These are phyloP conservation scores for Cladophialophora carrionii DNA, from an alignment of 2,329 filamentous ascomycete species.

Conservation along the genomic window DNA sequence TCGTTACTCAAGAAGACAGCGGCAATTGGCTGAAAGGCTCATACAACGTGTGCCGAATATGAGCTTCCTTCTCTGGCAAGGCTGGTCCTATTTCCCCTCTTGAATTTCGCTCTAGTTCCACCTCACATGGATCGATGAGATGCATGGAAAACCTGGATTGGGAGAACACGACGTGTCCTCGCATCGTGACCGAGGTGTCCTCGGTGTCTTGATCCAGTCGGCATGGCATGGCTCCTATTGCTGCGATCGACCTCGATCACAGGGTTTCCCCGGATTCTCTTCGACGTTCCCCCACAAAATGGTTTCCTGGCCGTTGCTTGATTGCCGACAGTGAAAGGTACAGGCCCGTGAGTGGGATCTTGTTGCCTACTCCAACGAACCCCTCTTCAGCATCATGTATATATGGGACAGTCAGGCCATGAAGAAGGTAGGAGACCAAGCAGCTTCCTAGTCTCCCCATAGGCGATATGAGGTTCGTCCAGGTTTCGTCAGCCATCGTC, in stretches of 20 bases:
- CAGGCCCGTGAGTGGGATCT: not conserved
- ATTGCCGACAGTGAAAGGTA: not conserved
- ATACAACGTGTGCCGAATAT: not conserved
- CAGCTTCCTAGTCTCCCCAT: not conserved
- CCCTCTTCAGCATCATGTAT: not conserved
- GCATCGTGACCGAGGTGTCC: not conserved
- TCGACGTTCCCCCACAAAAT: not conserved
- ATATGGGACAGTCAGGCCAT: not conserved
- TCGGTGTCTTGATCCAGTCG: not conserved
- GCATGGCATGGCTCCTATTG: not conserved
- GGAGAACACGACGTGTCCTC: not conserved
- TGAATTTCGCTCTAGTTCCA: not conserved
- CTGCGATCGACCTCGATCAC: not conserved
- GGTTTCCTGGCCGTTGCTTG: not conserved
- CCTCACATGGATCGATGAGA: not conserved
- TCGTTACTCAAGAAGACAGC: not conserved
- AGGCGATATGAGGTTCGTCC: not conserved
- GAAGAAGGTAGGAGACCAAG: not conserved
- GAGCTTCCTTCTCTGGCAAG: slow-evolving; percentile 1
- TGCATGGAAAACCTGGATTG: not conserved
- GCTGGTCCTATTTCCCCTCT: slow-evolving; percentile 1
- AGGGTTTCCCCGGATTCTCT: not conserved
- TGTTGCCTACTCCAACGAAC: not conserved
- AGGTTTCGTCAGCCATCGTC: not conserved
- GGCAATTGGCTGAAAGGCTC: not conserved